Evolutionary conservation across 805 yeast species (phyloP), one percentile per base, ranked within the genome.

Genomic region (Suhomyces emberorum): DNA sequence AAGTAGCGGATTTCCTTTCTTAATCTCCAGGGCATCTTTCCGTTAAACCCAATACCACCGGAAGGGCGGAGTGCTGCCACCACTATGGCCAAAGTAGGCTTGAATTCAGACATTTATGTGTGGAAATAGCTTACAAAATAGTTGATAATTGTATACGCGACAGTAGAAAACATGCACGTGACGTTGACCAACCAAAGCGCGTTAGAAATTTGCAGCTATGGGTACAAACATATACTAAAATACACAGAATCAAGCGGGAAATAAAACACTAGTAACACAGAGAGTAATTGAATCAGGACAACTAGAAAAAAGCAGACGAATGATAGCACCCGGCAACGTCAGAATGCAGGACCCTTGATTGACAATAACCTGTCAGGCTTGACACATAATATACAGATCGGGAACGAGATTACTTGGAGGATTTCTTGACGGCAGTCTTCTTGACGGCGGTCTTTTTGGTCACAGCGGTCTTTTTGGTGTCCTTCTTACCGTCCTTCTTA

Each of bases 41-140:
- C 95, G 36, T 81, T 75, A 52, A 63, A 69, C 1, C 98, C 98
- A 30, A 93, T 93, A 0, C 97, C 98, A 47, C 78, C 66, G 2
- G 70, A 72, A 1, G 97, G 95, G 43, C 78, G 57, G 24, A 93
- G 61, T 0, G 95, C 93, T 0, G 98, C 98, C 19, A 93, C 95
- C 5, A 93, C 77, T 24, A 87, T 65, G 2, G 62, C 62, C 3
- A 67, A 43, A 14, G 59, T 39, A 5, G 49, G 49, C 23, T 42
- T 35, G 16, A 36, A 22, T 15, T 19, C 29, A 11, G 33, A 17
- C 30, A 22, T 24, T 4, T 21, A 7, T 19, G 24, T 7, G 17
- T n/a, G 16, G 22, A 20, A 9, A 7, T 20, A n/a, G n/a, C n/a
- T n/a, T n/a, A n/a, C n/a, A n/a, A n/a, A n/a, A n/a, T n/a, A n/a